phyloP scores from a whole-genome alignment of 345 rosid genomes.

The Rhizophora apiculata region DNA sequence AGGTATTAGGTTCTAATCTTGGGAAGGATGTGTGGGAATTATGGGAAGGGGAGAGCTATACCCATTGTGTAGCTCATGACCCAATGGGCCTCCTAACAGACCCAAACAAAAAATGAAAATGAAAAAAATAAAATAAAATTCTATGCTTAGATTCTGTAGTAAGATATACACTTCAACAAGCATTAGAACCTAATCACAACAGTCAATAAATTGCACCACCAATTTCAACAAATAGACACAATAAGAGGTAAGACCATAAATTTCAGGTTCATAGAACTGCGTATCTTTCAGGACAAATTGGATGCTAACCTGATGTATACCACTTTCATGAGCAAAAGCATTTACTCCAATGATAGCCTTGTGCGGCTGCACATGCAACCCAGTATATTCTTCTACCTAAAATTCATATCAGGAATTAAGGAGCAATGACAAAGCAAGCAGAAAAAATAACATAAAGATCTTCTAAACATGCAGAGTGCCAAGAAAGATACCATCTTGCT shows the following conservation, averaged over 20 bases:
- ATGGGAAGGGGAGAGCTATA: too few relatives aligned
- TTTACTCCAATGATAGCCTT: constrained; percentile 96
- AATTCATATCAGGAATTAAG: constrained; percentile 7
- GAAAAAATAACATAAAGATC: constrained; percentile 3
- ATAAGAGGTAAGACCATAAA: too few relatives aligned
- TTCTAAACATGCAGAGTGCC: neutral
- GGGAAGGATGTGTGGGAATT: too few relatives aligned
- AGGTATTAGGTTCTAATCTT: too few relatives aligned
- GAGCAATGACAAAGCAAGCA: neutral
- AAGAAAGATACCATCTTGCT: constrained; percentile 77
- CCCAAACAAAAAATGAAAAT: too few relatives aligned
- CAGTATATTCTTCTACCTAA: constrained; percentile 94
- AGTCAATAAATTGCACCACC: neutral
- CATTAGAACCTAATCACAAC: neutral
- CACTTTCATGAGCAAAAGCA: constrained; percentile 98
- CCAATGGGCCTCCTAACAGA: too few relatives aligned
- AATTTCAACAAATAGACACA: neutral
- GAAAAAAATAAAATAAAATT: too few relatives aligned
- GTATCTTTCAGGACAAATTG: neutral
- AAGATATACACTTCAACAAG: neutral
- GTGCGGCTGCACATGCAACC: constrained; percentile 85
- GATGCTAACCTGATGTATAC: constrained; percentile 78
- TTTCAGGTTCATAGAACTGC: neutral
- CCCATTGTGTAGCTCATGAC: too few relatives aligned
- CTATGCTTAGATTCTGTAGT: neutral